Evolutionary conservation across 2,329 filamentous ascomycete species (phyloP).

Genomic region (Diaporthe aspalathi): DNA sequence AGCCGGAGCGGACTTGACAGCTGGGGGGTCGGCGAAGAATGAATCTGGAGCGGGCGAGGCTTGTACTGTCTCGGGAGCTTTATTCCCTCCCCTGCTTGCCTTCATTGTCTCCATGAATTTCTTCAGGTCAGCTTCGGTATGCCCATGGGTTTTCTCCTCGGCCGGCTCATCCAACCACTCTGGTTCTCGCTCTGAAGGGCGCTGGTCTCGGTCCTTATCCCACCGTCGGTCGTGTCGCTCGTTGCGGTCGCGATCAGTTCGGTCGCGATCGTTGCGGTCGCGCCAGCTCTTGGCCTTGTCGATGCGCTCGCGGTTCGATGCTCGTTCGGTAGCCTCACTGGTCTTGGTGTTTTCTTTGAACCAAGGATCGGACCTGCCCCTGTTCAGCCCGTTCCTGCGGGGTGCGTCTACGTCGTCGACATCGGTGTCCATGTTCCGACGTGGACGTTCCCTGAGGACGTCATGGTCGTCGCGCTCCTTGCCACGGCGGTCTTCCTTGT

Average conservation of each 20-base stretch:
- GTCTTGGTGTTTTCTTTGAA: conserved; percentile 63
- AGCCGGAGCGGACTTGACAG: conserved; percentile 69
- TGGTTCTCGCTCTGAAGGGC: conserved; percentile 78
- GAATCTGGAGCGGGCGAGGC: conserved; percentile 44
- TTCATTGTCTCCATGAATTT: conserved; percentile 96
- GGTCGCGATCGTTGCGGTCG: conserved; percentile 58
- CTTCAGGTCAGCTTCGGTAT: conserved; percentile 92
- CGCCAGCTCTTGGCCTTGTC: conserved; percentile 72
- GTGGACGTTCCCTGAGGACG: conserved; percentile 58
- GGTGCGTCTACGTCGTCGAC: conserved; percentile 64
- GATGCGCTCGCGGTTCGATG: conserved; percentile 63
- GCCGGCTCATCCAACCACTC: conserved; percentile 88
- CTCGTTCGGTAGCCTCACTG: conserved; percentile 50
- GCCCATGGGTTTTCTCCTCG: conserved; percentile 75
- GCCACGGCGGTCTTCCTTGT: conserved; percentile 56
- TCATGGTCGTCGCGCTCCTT: conserved; percentile 70
- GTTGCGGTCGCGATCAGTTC: conserved; percentile 67
- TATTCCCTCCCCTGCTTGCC: conserved; percentile 62
- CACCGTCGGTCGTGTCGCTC: conserved; percentile 64
- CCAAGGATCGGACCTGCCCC: conserved; percentile 81
- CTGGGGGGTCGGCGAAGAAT: conserved; percentile 46
- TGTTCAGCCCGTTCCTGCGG: conserved; percentile 73
- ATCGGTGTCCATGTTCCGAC: conserved; percentile 63
- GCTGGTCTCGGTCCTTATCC: conserved; percentile 66
- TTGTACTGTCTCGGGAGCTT: conserved; percentile 50